Percentiles rank a stretch among this genome's conserved stretches.
These are phyloP conservation scores for Plasmodium falciparum DNA, from an alignment of 169 alveolate species.

Conservation along the genomic window DNA sequence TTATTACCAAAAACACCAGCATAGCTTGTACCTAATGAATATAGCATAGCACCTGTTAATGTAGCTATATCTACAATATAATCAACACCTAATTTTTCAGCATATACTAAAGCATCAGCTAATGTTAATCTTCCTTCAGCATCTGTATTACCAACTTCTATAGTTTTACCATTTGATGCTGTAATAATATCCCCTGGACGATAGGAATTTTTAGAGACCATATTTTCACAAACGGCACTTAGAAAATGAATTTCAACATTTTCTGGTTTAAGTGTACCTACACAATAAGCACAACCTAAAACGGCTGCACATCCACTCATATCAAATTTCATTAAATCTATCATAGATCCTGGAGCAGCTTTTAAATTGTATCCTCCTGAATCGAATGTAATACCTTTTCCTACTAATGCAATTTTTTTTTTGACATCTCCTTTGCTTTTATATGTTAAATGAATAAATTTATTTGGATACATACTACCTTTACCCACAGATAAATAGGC, in stretches of 20 bases:
- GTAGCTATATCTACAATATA: conserved; percentile 95
- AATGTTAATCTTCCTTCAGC: conserved; percentile 98
- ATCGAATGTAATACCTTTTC: conserved; percentile 95
- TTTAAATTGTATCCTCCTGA: conserved; percentile 95
- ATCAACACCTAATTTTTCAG: conserved; percentile 90
- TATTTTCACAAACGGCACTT: conserved; percentile 94
- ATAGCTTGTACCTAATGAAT: conserved; percentile 90
- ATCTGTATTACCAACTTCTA: conserved; percentile 97
- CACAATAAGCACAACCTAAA: conserved; percentile 90
- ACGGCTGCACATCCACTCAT: conserved; percentile 94
- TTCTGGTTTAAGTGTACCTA: conserved; percentile 88
- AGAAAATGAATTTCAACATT: conserved; percentile 90
- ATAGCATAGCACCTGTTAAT: conserved; percentile 94
- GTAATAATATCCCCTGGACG: conserved; percentile 95
- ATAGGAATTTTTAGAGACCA: conserved; percentile 91
- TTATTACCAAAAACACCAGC: conserved; percentile 86
- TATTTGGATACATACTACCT: conserved; percentile 91
- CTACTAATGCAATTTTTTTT: conserved; percentile 92
- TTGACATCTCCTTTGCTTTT: conserved; percentile 76
- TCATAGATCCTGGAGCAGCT: conserved; percentile 81
- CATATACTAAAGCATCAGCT: conserved; percentile 97
- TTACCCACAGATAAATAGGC: conserved; percentile 90
- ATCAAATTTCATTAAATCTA: conserved; percentile 89
- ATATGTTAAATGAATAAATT: conserved; percentile 90
- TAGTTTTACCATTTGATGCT: conserved; percentile 95